A percentile compares a stretch with the other conserved stretches of the same genome.
Conservation (phyloP, 768 basidiomycete genomes). For the Lactarius trivialis region DNA sequence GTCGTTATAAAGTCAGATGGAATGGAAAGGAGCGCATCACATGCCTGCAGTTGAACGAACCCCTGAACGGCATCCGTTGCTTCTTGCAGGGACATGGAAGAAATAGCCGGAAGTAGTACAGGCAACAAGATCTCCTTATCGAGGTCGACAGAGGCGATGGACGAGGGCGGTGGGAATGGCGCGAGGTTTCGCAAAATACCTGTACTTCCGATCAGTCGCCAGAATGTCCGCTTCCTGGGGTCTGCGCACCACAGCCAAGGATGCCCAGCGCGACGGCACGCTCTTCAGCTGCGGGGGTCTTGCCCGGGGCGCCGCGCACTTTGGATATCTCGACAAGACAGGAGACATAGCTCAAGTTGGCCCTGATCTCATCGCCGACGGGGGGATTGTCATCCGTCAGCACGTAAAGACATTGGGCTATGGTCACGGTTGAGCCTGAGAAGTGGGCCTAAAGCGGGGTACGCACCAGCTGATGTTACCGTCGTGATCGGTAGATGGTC, state of each 20-base stretch:
- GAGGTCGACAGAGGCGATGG: slow-evolving; percentile 55
- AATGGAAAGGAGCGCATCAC: slow-evolving; percentile 20
- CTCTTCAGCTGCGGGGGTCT: slow-evolving; percentile 44
- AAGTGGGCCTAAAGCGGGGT: slow-evolving; percentile 1
- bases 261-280: slow-evolving; percentile 51
- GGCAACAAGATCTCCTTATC: slow-evolving; percentile 70
- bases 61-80: slow-evolving; percentile 43
- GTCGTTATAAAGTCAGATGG: background rate
- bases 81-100: slow-evolving; percentile 50
- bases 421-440: background rate
- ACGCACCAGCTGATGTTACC: slow-evolving; percentile 71
- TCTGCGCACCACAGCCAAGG: slow-evolving; percentile 53
- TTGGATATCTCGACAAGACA: slow-evolving; percentile 61
- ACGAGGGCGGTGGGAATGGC: slow-evolving; percentile 65
- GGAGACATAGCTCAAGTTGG: slow-evolving; percentile 52
- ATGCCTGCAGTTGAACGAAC: slow-evolving; percentile 47
- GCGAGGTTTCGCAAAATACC: slow-evolving; percentile 73
- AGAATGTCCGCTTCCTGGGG: background rate
- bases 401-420: slow-evolving; percentile 90
- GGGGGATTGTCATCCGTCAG: slow-evolving; percentile 87
- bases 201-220: slow-evolving; percentile 27
- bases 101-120: slow-evolving; percentile 58
- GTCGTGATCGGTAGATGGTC: slow-evolving; percentile 62
- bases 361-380: slow-evolving; percentile 57
- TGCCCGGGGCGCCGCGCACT: slow-evolving; percentile 30